A percentile compares a stretch with the other conserved stretches of the same genome.
Evolutionary conservation across 208 protist genomes (phyloP).

Genomic region (Crithidia bombi): DNA sequence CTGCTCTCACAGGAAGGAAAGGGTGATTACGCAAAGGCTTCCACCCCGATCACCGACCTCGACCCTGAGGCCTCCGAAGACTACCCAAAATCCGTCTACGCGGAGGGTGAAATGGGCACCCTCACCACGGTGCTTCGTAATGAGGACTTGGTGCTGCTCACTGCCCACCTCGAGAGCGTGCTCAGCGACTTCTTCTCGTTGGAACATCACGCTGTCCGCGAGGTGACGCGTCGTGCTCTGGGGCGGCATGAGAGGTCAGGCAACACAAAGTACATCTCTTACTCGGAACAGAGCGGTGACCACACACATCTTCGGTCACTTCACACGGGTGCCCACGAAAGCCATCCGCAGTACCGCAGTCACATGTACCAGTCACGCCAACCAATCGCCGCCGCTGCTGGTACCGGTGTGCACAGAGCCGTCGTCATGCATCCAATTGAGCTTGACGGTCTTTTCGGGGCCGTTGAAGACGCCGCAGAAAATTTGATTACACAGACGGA

Average conservation of each 20-base stretch:
- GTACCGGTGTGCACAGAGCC: neutral
- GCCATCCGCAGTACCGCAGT: constrained; percentile 16
- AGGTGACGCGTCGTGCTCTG: constrained; percentile 20
- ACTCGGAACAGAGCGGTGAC: no score
- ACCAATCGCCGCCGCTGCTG: neutral
- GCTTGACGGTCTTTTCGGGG: neutral
- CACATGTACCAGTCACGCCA: neutral
- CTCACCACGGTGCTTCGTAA: constrained; percentile 53
- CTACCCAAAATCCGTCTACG: constrained; percentile 48
- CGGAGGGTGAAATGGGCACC: constrained; percentile 50
- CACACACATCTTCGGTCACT: neutral
- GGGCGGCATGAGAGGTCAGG: constrained; percentile 19
- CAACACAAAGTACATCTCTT: neutral
- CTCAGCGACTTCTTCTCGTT: constrained; percentile 80
- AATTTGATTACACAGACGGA: neutral
- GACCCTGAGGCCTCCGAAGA: constrained; percentile 26
- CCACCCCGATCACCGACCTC: constrained; percentile 1
- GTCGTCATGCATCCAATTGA: neutral
- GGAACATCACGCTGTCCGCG: constrained; percentile 59
- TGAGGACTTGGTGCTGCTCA: constrained; percentile 71
- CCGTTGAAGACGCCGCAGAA: neutral
- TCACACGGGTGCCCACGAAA: neutral
- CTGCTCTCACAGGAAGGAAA: neutral
- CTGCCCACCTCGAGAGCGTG: constrained; percentile 71
- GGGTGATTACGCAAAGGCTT: neutral